Evolutionary conservation across 306 rosid genomes (phyloP), one percentile per base, ranked within the genome.

Genomic region (Quercus gilva): DNA sequence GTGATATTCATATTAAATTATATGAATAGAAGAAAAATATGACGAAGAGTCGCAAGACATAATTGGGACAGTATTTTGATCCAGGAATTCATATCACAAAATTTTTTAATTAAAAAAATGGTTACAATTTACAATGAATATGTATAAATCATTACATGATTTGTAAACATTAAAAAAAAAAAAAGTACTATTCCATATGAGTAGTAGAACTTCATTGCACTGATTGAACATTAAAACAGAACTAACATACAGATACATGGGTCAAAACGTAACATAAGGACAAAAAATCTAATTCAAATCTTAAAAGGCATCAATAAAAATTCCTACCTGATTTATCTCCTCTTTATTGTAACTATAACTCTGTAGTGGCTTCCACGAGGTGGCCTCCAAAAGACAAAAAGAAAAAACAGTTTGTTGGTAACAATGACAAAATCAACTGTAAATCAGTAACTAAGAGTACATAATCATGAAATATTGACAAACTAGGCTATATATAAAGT

Each of bases 271-370:
- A 41, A 41, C 45, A 8, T 41, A 41, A 41, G 45, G 12, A 12
- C 61, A 51, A 70, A 69, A 18, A 83, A 31, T 43, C 12, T 2
- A 78, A 21, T 18, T 21, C 11, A 37, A 61, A 82, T 76, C 35
- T 60, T 67, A 67, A 35, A 23, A 78, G 68, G 76, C 52, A 76
- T 82, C 56, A 68, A 15, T 41, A 65, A 69, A 53, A 59, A 74
- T 59, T 35, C 64, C 76, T 82, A 91, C 97, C 98, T 92, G 94
- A 88, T 92, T 94, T 89, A 94, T 92, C 92, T 92, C 98, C 78
- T 94, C 98, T 77, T 91, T 88, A 81, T 94, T 94, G 70, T 90
- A 92, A 74, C 78, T 85, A 80, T 83, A 94, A 77, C 60, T 88
- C 87, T 90, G 94, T 86, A 91, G 58, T 15, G 86, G 92, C 87